Percentiles rank a stretch among this genome's conserved stretches.
Evolutionary conservation across 2,329 filamentous ascomycete genomes (phyloP).

Genomic region (Diaporthe batatas): DNA sequence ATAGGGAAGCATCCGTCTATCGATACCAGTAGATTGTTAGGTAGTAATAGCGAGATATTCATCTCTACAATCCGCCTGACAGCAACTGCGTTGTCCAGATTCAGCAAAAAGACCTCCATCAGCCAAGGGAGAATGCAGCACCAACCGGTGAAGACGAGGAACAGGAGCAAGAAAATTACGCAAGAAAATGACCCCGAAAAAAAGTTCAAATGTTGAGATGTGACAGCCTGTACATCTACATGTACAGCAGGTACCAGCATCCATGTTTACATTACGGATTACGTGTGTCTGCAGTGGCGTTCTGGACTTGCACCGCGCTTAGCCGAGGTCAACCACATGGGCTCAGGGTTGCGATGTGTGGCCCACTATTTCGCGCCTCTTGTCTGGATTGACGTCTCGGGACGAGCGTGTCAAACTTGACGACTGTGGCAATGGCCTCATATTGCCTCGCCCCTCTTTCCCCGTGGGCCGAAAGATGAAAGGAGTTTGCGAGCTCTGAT

Average conservation of each 20-base stretch:
- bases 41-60: neutral
- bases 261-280: neutral
- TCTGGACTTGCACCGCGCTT: neutral
- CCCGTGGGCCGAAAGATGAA: neutral
- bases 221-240: neutral
- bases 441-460: neutral
- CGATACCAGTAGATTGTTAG: neutral
- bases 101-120: no score
- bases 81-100: no score
- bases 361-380: neutral
- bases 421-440: neutral
- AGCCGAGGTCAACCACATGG: conserved; percentile 10
- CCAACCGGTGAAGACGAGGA: neutral
- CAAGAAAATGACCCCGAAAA: neutral
- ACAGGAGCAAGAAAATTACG: neutral
- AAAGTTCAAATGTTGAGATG: neutral
- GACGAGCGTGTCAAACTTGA: neutral
- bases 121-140: no score
- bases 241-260: neutral
- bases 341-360: neutral
- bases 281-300: neutral
- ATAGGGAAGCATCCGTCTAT: neutral
- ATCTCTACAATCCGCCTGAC: no score
- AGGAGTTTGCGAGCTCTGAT: neutral
- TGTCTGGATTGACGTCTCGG: neutral